phyloP scores from a whole-genome alignment of 495 filamentous ascomycete species.

The Penicillium fimorum region DNA sequence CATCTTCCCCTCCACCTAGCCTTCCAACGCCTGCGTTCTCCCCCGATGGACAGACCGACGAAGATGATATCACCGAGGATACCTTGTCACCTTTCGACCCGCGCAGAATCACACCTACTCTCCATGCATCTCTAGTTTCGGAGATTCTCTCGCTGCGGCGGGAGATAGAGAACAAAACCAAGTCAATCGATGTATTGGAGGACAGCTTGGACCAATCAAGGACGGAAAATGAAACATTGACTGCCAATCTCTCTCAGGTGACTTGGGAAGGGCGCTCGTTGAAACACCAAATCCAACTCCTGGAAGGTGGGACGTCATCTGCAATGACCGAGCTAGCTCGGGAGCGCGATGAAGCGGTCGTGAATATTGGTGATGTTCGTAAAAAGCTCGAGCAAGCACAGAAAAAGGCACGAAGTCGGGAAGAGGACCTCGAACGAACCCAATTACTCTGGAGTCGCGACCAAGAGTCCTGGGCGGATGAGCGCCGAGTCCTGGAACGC shows the following conservation, averaged over 20 bases:
- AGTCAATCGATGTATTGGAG: constrained; percentile 81
- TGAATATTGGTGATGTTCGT: constrained; percentile 68
- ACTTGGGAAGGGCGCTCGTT: constrained; percentile 74
- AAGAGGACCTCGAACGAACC: constrained; percentile 77
- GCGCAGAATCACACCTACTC: constrained; percentile 87
- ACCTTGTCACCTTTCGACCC: constrained; percentile 80
- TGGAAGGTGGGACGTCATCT: constrained; percentile 84
- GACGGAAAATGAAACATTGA: constrained; percentile 70
- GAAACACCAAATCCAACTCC: constrained; percentile 77
- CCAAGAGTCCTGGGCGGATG: constrained; percentile 76
- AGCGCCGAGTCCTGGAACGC: constrained; percentile 76
- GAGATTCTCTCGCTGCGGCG: constrained; percentile 86
- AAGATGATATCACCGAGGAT: constrained; percentile 64
- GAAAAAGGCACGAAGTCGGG: constrained; percentile 73
- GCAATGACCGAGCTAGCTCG: constrained; percentile 77
- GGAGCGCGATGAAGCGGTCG: constrained; percentile 83
- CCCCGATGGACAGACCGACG: constrained; percentile 43
- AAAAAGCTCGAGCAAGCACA: constrained; percentile 75
- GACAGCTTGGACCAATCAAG: constrained; percentile 64
- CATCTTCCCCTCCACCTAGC: constrained; percentile 62
- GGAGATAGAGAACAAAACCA: constrained; percentile 84
- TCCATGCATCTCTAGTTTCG: constrained; percentile 91
- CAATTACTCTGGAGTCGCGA: constrained; percentile 78
- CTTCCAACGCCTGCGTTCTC: constrained; percentile 47
- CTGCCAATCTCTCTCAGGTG: constrained; percentile 56